Evolutionary conservation across 108 stramenopile species (phyloP).

Genomic region (Skeletonema tropicum): DNA sequence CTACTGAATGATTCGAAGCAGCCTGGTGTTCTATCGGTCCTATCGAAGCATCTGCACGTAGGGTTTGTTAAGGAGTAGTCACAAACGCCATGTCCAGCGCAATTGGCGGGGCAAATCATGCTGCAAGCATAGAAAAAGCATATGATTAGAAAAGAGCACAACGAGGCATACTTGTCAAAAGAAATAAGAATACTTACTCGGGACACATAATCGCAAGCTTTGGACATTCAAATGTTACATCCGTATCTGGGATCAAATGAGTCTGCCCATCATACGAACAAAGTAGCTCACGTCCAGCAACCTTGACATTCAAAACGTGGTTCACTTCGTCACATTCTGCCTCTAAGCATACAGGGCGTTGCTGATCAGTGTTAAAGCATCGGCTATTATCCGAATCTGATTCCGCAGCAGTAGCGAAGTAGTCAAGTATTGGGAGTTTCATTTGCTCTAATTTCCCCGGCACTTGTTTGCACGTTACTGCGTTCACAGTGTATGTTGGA

Average conservation of each 20-base stretch:
- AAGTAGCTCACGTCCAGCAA: constrained; percentile 25
- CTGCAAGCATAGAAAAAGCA: neutral
- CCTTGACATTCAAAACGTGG: constrained; percentile 31
- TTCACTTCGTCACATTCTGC: constrained; percentile 36
- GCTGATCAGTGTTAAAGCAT: constrained; percentile 41
- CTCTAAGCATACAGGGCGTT: constrained; percentile 29
- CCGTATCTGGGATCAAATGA: constrained; percentile 27
- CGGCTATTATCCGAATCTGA: constrained; percentile 28
- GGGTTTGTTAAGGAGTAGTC: constrained; percentile 14
- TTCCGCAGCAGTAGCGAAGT: constrained; percentile 38
- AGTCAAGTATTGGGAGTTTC: constrained; percentile 15
- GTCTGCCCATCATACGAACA: constrained; percentile 49
- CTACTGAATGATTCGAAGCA: constrained; percentile 13
- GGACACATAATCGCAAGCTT: constrained; percentile 49
- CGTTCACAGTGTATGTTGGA: constrained; percentile 34
- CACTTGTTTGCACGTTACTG: constrained; percentile 26
- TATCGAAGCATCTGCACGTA: constrained; percentile 30
- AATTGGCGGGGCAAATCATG: constrained; percentile 46
- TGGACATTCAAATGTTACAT: constrained; percentile 44
- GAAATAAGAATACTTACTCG: neutral
- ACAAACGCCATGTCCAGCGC: constrained; percentile 50
- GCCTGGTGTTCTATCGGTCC: constrained; percentile 23
- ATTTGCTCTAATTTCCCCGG: constrained; percentile 21
- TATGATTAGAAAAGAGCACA: neutral
- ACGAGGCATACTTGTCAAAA: neutral